phyloP scores from a whole-genome alignment of 2,329 filamentous ascomycete species.

The Penicillium sp. region DNA sequence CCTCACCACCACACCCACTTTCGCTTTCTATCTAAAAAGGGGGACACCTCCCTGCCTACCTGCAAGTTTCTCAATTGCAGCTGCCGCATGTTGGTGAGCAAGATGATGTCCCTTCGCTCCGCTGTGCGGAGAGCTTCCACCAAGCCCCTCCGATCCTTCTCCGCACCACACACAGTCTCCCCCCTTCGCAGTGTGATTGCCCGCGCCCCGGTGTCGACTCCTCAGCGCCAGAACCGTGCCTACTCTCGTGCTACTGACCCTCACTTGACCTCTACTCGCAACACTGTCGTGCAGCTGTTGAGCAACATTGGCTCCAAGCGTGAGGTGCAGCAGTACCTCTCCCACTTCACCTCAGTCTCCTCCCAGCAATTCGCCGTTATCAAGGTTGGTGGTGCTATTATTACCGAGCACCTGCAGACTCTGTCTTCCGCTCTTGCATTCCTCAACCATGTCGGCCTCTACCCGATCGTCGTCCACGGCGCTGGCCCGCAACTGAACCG shows the following conservation, averaged over 20 bases:
- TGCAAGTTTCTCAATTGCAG: conserved; percentile 28
- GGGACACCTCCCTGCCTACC: conserved; percentile 17
- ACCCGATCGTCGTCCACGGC: conserved; percentile 93
- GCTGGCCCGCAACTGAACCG: conserved; percentile 94
- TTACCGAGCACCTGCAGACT: conserved; percentile 90
- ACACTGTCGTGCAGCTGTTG: conserved; percentile 83
- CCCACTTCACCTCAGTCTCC: conserved; percentile 93
- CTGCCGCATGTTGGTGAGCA: conserved; percentile 45
- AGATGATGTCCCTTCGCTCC: conserved; percentile 46
- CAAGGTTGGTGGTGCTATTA: conserved; percentile 94
- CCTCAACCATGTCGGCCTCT: conserved; percentile 90
- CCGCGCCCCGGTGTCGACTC: conserved; percentile 26
- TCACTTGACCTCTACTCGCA: conserved; percentile 64
- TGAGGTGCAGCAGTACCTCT: conserved; percentile 95
- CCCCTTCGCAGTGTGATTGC: conserved; percentile 28
- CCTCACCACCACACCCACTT: not conserved
- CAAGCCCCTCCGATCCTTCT: conserved; percentile 43
- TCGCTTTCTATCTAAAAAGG: conserved; percentile 6
- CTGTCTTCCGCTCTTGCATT: conserved; percentile 87
- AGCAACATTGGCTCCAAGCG: conserved; percentile 96
- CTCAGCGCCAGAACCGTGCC: conserved; percentile 36
- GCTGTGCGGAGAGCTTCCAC: conserved; percentile 47
- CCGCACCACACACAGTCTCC: conserved; percentile 37
- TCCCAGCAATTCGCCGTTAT: conserved; percentile 98
- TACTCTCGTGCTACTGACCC: conserved; percentile 49